Evolutionary conservation across 106 monocot species (phyloP), one percentile per base, ranked within the genome.

Genomic region (Xerophyta viscosa): DNA sequence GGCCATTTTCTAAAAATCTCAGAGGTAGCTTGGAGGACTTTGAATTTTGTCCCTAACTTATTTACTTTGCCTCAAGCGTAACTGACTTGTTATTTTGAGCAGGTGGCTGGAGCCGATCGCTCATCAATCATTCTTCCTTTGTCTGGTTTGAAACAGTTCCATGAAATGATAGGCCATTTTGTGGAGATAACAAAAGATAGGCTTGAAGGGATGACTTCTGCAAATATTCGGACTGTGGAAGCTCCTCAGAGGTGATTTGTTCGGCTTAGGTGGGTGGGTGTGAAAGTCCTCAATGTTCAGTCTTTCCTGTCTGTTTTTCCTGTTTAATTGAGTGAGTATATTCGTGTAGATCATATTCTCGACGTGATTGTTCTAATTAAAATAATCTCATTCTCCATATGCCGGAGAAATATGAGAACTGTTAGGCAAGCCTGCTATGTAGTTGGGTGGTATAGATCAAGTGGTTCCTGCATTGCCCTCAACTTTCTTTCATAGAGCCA

Each of bases 1-100:
- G 94, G 88, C 0, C 84, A 96, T 79, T 96, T 77, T 60, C 59
- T 96, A 69, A 78, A 61, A 57, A 96, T 96, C 53, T 96, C 94
- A 6, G 94, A 96, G 88, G 94, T 88, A 80, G 20, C 2, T 8
- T 30, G 0, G 18, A 52, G 2, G n/a, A 46, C n/a, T 39, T 7
- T 6, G 2, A 39, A 7, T 39, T 46, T 19, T 2, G 3, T n/a
- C n/a, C n/a, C n/a, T n/a, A n/a, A n/a, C n/a, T n/a, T n/a, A n/a
- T n/a, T n/a, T n/a, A n/a, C n/a, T n/a, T n/a, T n/a, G n/a, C n/a
- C n/a, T n/a, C n/a, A n/a, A n/a, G n/a, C n/a, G n/a, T n/a, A n/a
- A n/a, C n/a, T n/a, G n/a, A n/a, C n/a, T n/a, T n/a, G n/a, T 3
- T 39, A 2, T 3, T 39, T 1, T 2, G 39, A 19, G 41, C 69